phyloP scores from a whole-genome alignment of 495 filamentous ascomycete species.

The Penicillium salamii region DNA sequence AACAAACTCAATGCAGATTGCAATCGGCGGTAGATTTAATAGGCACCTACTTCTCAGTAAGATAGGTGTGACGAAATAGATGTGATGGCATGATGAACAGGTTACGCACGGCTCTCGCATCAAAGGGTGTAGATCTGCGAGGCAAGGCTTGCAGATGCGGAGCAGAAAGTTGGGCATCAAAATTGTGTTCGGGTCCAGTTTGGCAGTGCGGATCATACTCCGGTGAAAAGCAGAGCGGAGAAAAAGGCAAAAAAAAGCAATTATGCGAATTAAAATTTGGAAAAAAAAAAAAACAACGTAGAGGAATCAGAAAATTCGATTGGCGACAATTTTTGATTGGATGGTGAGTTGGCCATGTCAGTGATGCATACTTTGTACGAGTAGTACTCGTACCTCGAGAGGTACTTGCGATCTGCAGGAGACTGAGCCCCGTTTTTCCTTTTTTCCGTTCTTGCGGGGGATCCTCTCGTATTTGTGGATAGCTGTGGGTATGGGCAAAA shows the following conservation, averaged over 20 bases:
- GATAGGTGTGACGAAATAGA: too few relatives aligned
- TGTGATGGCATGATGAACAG: not conserved
- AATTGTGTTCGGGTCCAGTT: conserved; percentile 4
- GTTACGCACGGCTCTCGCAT: not conserved
- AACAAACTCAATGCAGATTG: not conserved
- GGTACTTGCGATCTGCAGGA: not conserved
- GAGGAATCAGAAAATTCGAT: not conserved
- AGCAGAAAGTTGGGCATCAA: conserved; percentile 10
- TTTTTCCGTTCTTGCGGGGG: conserved; percentile 5
- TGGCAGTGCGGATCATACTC: not conserved
- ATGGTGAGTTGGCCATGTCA: not conserved
- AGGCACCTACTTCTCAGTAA: too few relatives aligned
- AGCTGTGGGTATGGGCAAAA: not conserved
- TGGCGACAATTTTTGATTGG: not conserved
- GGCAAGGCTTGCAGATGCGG: conserved; percentile 8
- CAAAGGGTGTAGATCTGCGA: not conserved
- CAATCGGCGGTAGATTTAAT: not conserved
- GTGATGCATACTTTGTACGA: not conserved
- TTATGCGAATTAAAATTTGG: not conserved
- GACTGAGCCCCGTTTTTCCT: not conserved
- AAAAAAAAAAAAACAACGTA: not conserved
- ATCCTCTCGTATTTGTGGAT: conserved; percentile 5
- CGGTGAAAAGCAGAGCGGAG: too few relatives aligned
- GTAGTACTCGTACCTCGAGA: too few relatives aligned
- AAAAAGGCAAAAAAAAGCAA: too few relatives aligned